These are phyloP conservation scores for Saccharomyces mikatae DNA, from an alignment of 805 yeast genomes.

Conservation along the genomic window DNA sequence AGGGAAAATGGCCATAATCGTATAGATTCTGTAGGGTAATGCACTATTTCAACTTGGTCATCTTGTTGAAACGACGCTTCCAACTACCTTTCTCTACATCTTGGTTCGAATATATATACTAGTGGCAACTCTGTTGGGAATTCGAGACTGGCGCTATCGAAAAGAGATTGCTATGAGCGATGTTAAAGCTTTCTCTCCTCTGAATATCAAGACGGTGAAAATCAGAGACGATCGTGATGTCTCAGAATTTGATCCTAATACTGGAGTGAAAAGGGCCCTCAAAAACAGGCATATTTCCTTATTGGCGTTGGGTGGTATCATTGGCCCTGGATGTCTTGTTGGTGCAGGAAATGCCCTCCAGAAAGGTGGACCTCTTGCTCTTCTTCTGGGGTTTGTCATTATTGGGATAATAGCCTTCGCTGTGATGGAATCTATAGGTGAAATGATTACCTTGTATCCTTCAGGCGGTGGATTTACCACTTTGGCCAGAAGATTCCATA, in stretches of 20 bases:
- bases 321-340: background rate
- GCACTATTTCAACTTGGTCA: too few species aligned
- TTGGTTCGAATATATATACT: too few species aligned
- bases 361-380: background rate
- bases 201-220: background rate
- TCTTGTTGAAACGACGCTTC: too few species aligned
- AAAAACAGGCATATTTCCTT: background rate
- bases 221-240: background rate
- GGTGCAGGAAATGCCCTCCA: background rate
- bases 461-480: background rate
- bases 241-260: background rate
- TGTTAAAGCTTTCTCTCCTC: background rate
- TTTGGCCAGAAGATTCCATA: background rate
- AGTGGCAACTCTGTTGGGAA: too few species aligned
- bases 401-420: background rate
- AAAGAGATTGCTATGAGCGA: background rate
- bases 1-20: too few species aligned
- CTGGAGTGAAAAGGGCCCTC: background rate
- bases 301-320: background rate
- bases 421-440: background rate
- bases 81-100: too few species aligned
- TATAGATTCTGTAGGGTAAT: too few species aligned
- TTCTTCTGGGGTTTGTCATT: background rate
- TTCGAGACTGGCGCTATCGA: background rate
- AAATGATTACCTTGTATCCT: background rate